Conservation (phyloP, 768 basidiomycete genomes). For the Amanita inopinata region DNA sequence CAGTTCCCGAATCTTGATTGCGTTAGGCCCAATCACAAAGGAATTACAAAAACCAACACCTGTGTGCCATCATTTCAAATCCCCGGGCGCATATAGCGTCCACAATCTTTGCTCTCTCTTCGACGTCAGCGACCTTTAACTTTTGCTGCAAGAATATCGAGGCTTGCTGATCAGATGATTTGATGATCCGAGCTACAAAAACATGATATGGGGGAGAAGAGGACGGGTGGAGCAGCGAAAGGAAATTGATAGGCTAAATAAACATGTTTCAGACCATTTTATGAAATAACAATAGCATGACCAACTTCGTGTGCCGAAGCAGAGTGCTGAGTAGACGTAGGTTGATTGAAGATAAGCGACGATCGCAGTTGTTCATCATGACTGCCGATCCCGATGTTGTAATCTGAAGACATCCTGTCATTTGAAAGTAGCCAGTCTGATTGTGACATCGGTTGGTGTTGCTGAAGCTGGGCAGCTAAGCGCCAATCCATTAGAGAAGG, state of each 20-base stretch:
- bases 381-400: conserved; percentile 14
- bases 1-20: conserved; percentile 74
- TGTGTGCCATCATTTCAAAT: conserved; percentile 89
- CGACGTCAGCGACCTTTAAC: conserved; percentile 72
- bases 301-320: conserved; percentile 42
- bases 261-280: conserved; percentile 15
- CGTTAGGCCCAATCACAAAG: background rate
- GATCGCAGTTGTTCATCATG: conserved; percentile 21
- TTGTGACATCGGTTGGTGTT: conserved; percentile 15
- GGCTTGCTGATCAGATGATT: conserved; percentile 83
- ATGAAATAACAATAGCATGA: conserved; percentile 14
- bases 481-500: conserved; percentile 28
- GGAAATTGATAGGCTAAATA: conserved; percentile 76
- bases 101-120: conserved; percentile 74
- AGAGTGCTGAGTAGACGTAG: conserved; percentile 17
- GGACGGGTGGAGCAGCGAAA: conserved; percentile 76
- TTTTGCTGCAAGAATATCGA: conserved; percentile 89
- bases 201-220: conserved; percentile 76
- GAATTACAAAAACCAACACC: conserved; percentile 28
- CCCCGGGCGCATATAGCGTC: conserved; percentile 79
- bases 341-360: conserved; percentile 22
- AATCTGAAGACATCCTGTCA: conserved; percentile 23
- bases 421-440: conserved; percentile 36
- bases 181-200: conserved; percentile 80
- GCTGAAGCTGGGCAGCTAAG: conserved; percentile 24